Evolutionary conservation across 352 stramenopile species (phyloP).

Genomic region (Phytophthora tentaculata): DNA sequence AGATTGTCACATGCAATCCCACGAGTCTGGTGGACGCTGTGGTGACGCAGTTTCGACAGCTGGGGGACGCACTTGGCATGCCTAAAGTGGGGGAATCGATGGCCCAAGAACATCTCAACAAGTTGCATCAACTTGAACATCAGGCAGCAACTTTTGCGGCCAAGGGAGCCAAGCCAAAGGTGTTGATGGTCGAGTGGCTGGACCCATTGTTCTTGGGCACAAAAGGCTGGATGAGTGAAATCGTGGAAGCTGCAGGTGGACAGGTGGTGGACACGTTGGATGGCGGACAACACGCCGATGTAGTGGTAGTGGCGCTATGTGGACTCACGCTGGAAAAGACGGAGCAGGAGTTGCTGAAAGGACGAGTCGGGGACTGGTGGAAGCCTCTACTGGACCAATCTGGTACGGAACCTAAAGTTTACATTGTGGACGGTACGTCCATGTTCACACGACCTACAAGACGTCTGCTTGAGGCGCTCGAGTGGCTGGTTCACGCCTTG

Average conservation of each 20-base stretch:
- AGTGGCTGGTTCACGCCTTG: constrained; percentile 61
- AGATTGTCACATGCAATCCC: constrained; percentile 58
- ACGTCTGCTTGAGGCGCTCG: constrained; percentile 57
- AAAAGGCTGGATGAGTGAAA: constrained; percentile 72
- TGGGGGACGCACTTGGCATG: constrained; percentile 56
- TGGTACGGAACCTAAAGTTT: constrained; percentile 27
- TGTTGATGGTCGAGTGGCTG: constrained; percentile 79
- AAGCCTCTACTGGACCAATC: constrained; percentile 16
- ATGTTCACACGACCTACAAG: constrained; percentile 77
- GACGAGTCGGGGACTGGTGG: constrained; percentile 56
- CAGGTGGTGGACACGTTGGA: constrained; percentile 42
- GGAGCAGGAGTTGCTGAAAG: constrained; percentile 43
- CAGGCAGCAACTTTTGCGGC: constrained; percentile 26
- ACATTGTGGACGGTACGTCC: constrained; percentile 71
- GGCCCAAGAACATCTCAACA: constrained; percentile 36
- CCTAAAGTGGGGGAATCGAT: constrained; percentile 45
- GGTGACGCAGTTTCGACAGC: constrained; percentile 53
- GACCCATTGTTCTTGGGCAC: constrained; percentile 70
- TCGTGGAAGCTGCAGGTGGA: constrained; percentile 56
- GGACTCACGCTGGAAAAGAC: constrained; percentile 57
- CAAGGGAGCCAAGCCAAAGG: constrained; percentile 21
- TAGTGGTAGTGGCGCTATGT: constrained; percentile 70
- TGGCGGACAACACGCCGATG: constrained; percentile 31
- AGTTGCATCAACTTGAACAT: constrained; percentile 35
- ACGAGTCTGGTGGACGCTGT: constrained; percentile 52